Evolutionary conservation across 129 eudicot genomes (phyloP), one percentile per base, ranked within the genome.

Genomic region (Daucus carota): DNA sequence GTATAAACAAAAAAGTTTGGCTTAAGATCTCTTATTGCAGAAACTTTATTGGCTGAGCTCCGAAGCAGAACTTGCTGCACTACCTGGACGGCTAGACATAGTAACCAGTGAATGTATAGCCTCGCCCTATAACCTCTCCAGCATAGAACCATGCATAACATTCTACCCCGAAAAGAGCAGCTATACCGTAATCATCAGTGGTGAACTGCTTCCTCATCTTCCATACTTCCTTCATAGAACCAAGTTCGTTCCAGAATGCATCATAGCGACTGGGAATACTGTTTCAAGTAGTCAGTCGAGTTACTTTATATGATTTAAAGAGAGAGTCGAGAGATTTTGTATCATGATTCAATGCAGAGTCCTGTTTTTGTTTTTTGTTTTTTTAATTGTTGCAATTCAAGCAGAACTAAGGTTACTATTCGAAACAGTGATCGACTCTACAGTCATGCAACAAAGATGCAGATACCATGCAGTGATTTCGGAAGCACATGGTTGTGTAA

Each of bases 101-200:
- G 82, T 85, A 88, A 77, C 92, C 89, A 0, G 84, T 85, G 65
- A 88, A 3, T 8, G 88, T 83, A 76, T 79, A 86, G 45, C 93
- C 90, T 77, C 93, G 83, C 31, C 93, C 93, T 26, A 84, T 63
- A 47, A 86, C 82, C 83, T 88, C 88, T 50, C 93, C 90, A 41
- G 87, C 90, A 69, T 85, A 86, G 36, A 60, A 81, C 90, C 93
- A 88, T 18, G 86, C 83, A 57, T 81, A 88, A 74, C 90, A 88
- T 79, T 88, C 93, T 5, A 88, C 48, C 73, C 87, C 88, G 62
- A 86, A 86, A 71, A 88, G 89, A 54, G 93, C 88, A 72, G 85
- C 93, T 75, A 84, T 70, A 22, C 88, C 87, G 68, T 79, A 73
- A 74, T 86, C 90, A 73, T 88, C 93, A 28, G 82, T 83, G 72